Conservation (phyloP, 176 grass and related monocot genomes). For the Urochloa ruziziensis region DNA sequence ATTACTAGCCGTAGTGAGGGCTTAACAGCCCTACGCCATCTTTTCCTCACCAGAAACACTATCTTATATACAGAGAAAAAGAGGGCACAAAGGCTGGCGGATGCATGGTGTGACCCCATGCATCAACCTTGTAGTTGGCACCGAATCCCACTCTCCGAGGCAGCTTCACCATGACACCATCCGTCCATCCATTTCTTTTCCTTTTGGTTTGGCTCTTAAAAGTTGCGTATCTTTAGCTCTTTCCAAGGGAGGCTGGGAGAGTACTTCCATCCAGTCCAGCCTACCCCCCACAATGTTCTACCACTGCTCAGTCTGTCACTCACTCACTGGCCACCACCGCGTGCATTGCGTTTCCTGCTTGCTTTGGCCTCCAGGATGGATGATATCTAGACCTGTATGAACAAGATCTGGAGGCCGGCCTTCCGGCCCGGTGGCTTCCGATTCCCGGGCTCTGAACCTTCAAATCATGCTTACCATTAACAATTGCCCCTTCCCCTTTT, state of each 20-base stretch:
- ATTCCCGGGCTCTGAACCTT: slow-evolving; percentile 43
- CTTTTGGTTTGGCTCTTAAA: slow-evolving; percentile 61
- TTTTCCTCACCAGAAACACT: slow-evolving; percentile 45
- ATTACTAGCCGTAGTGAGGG: slow-evolving; percentile 39
- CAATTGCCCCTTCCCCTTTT: slow-evolving; percentile 1
- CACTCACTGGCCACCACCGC: background rate
- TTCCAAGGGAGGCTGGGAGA: slow-evolving; percentile 50
- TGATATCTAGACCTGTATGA: slow-evolving; percentile 39
- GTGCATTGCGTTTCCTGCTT: slow-evolving; percentile 16
- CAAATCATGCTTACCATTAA: slow-evolving; percentile 32
- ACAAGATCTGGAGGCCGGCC: slow-evolving; percentile 38
- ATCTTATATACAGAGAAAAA: slow-evolving; percentile 44
- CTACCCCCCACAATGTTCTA: slow-evolving; percentile 23
- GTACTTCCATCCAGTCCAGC: slow-evolving; percentile 27
- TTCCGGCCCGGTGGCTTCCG: slow-evolving; percentile 24
- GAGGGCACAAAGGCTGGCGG: slow-evolving; percentile 42
- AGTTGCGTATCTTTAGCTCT: slow-evolving; percentile 77
- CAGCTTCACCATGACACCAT: slow-evolving; percentile 66
- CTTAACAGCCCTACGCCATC: slow-evolving; percentile 48
- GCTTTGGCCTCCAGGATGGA: background rate
- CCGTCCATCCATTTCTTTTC: slow-evolving; percentile 40
- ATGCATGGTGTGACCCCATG: slow-evolving; percentile 51
- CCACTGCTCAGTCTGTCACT: slow-evolving; percentile 3
- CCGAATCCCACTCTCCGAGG: slow-evolving; percentile 65
- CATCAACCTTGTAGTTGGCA: slow-evolving; percentile 74